phyloP scores from a whole-genome alignment of 768 basidiomycete genomes.

The Lanmaoa rubissima region DNA sequence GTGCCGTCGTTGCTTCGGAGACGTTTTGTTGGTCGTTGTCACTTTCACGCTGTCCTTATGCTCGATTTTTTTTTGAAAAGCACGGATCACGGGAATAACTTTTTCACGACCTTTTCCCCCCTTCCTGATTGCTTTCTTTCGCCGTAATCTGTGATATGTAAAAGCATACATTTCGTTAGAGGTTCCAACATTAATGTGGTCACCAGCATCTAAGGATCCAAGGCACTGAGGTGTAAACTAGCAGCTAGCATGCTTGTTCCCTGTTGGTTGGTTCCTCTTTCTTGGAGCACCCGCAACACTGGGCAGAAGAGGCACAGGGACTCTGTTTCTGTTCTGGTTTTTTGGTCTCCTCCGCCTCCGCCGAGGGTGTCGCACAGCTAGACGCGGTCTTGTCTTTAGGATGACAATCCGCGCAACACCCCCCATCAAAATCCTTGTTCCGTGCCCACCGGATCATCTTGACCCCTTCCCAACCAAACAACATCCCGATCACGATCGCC shows the following conservation, averaged over 20 bases:
- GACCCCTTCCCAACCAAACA: slow-evolving; percentile 14
- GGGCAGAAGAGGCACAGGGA: not conserved
- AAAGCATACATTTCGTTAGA: slow-evolving; percentile 3
- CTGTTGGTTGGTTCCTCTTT: not conserved
- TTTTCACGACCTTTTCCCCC: not conserved
- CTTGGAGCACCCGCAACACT: slow-evolving; percentile 4
- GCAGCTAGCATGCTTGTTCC: not conserved
- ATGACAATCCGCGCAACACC: slow-evolving; percentile 29
- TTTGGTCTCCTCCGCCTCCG: not conserved
- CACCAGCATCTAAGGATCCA: not conserved
- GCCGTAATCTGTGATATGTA: slow-evolving; percentile 14
- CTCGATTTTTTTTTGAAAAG: not conserved
- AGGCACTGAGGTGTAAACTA: not conserved
- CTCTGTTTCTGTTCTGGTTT: not conserved
- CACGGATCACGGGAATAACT: not conserved
- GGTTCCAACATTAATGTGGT: not conserved
- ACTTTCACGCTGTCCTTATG: not conserved
- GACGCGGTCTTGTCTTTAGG: not conserved
- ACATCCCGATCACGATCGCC: slow-evolving; percentile 1
- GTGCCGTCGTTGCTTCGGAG: not conserved
- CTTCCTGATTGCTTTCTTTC: not conserved
- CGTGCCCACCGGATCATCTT: slow-evolving; percentile 33
- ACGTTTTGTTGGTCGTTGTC: not conserved
- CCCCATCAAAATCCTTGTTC: slow-evolving; percentile 33
- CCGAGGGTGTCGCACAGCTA: not conserved